phyloP scores from a whole-genome alignment of 768 basidiomycete genomes.

The Cystobasidium tubakii region DNA sequence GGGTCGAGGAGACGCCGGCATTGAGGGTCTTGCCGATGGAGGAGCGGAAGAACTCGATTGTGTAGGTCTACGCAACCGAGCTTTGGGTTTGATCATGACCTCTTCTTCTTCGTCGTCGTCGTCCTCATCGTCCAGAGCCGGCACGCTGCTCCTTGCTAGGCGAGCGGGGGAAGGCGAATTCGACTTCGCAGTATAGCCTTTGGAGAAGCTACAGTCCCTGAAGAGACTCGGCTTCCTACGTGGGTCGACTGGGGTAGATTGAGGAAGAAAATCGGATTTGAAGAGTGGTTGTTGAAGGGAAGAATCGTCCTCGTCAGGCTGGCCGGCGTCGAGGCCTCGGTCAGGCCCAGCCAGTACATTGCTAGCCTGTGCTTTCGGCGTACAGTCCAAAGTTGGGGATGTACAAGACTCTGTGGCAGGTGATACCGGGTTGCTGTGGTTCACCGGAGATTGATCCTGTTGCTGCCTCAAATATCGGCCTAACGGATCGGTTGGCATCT shows the following conservation, averaged over 20 bases:
- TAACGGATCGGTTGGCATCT: constrained; percentile 11
- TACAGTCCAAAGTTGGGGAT: neutral
- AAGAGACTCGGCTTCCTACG: constrained; percentile 2
- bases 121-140: constrained; percentile 31
- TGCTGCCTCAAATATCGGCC: constrained; percentile 26
- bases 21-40: neutral
- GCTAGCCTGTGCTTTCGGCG: neutral
- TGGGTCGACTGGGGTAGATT: neutral
- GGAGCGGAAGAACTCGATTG: neutral
- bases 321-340: neutral
- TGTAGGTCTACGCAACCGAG: constrained; percentile 20
- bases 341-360: neutral
- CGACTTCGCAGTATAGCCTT: neutral
- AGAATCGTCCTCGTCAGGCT: neutral
- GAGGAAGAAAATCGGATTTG: neutral
- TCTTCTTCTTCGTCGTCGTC: constrained; percentile 37
- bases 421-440: neutral
- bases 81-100: constrained; percentile 28
- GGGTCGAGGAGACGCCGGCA: neutral
- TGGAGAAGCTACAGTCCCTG: constrained; percentile 16
- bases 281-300: neutral
- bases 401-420: neutral
- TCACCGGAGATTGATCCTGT: neutral
- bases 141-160: constrained; percentile 7
- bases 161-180: constrained; percentile 25